phyloP scores from a whole-genome alignment of 1,284 basidiomycete species.

The Sphaerobolus stellatus region DNA sequence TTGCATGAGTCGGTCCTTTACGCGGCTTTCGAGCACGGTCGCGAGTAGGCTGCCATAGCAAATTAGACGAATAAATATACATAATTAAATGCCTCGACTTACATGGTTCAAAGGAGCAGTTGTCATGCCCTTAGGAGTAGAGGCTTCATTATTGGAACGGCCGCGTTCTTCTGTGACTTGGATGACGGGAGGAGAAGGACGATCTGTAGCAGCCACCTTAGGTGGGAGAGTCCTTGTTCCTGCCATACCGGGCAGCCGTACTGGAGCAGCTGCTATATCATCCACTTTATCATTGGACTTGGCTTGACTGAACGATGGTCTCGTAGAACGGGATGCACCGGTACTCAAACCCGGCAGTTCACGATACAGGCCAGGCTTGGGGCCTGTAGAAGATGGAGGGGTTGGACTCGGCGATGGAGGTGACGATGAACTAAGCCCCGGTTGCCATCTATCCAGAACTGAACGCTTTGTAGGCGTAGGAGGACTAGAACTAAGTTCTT shows the following conservation, averaged over 20 bases:
- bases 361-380: neutral
- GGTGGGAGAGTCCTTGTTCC: neutral
- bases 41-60: conserved; percentile 15
- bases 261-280: conserved; percentile 20
- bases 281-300: conserved; percentile 11
- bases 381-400: conserved; percentile 1
- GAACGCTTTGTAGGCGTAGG: conserved; percentile 41
- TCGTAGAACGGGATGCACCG: neutral
- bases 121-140: neutral
- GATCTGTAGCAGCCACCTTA: neutral
- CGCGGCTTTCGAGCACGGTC: conserved; percentile 21
- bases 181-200: neutral
- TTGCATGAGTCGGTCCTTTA: no score
- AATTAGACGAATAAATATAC: neutral
- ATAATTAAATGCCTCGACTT: neutral
- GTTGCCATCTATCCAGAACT: conserved; percentile 70
- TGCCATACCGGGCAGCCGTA: conserved; percentile 11
- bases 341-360: neutral
- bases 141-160: neutral
- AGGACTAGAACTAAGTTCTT: neutral
- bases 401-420: conserved; percentile 11
- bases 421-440: conserved; percentile 9
- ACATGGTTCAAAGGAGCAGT: conserved; percentile 7
- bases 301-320: neutral
- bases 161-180: neutral